Conservation (phyloP, 192 early-diverging fungal genomes). For the Rhizophagus prolifer region DNA sequence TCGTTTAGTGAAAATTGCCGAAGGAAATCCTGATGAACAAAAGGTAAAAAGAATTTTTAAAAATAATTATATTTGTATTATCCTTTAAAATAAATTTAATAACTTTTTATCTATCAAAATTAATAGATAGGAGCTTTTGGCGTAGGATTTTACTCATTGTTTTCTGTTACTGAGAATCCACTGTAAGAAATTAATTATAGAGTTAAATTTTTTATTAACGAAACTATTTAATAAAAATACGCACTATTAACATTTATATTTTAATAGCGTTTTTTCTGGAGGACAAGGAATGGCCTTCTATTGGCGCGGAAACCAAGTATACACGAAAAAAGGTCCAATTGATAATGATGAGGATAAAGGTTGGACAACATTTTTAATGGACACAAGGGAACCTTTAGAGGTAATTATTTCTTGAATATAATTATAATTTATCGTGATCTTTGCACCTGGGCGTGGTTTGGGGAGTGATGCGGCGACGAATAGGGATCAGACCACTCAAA, state of each 20-base stretch:
- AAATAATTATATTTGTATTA: not conserved
- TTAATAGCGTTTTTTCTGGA: constrained; percentile 62
- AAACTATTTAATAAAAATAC: not conserved
- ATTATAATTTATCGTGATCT: too few species aligned
- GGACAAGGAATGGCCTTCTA: constrained; percentile 82
- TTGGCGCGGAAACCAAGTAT: constrained; percentile 87
- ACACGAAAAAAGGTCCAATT: constrained; percentile 64
- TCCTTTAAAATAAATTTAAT: not conserved
- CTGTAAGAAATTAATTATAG: constrained; percentile 51
- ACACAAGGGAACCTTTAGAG: too few species aligned
- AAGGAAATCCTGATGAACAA: too few species aligned
- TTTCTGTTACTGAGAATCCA: constrained; percentile 85
- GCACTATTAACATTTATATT: not conserved
- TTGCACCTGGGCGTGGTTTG: too few species aligned
- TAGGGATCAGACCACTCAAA: too few species aligned
- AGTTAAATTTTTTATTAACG: not conserved
- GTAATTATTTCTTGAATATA: too few species aligned
- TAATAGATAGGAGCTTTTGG: constrained; percentile 72
- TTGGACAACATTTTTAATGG: too few species aligned
- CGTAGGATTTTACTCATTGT: constrained; percentile 87
- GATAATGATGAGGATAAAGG: constrained; percentile 27
- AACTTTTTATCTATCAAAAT: not conserved
- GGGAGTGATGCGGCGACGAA: too few species aligned
- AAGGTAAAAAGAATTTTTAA: too few species aligned
- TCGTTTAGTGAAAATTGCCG: too few species aligned